Conservation (phyloP, 1,284 basidiomycete genomes). For the Pseudozyma hubeiensis region DNA sequence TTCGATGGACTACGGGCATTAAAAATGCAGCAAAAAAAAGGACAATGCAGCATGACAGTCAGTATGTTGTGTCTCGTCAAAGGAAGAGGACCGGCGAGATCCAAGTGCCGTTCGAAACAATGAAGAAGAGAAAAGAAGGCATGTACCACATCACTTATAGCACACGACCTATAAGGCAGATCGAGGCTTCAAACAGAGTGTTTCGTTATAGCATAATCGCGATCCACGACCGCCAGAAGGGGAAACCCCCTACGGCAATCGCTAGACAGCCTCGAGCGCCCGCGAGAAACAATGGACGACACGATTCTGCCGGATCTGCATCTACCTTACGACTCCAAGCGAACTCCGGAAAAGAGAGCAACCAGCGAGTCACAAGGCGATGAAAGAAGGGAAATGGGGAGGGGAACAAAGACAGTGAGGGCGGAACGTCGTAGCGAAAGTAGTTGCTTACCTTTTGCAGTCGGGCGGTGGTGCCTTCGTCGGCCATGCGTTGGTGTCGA, state of each 20-base stretch:
- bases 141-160: constrained; percentile 62
- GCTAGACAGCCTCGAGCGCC: constrained; percentile 33
- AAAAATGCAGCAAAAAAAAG: constrained; percentile 3
- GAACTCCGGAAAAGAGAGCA: neutral
- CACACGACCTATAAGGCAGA: constrained; percentile 54
- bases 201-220: constrained; percentile 43
- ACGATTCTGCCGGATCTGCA: constrained; percentile 42
- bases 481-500: constrained; percentile 95
- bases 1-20: constrained; percentile 81
- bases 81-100: neutral
- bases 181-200: constrained; percentile 67
- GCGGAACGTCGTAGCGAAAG: neutral
- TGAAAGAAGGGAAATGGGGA: constrained; percentile 5
- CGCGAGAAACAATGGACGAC: constrained; percentile 20
- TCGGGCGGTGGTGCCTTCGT: constrained; percentile 91
- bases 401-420: constrained; percentile 2
- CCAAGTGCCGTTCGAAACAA: constrained; percentile 3
- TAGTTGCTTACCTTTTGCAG: constrained; percentile 83
- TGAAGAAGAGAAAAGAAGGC: neutral
- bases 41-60: constrained; percentile 1
- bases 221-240: constrained; percentile 13
- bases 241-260: constrained; percentile 10
- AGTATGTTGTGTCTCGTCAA: constrained; percentile 25
- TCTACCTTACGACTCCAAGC: constrained; percentile 6
- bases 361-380: constrained; percentile 4